These are phyloP conservation scores for Sistotremastrum suecicum DNA, from an alignment of 768 basidiomycete species.

Conservation along the genomic window DNA sequence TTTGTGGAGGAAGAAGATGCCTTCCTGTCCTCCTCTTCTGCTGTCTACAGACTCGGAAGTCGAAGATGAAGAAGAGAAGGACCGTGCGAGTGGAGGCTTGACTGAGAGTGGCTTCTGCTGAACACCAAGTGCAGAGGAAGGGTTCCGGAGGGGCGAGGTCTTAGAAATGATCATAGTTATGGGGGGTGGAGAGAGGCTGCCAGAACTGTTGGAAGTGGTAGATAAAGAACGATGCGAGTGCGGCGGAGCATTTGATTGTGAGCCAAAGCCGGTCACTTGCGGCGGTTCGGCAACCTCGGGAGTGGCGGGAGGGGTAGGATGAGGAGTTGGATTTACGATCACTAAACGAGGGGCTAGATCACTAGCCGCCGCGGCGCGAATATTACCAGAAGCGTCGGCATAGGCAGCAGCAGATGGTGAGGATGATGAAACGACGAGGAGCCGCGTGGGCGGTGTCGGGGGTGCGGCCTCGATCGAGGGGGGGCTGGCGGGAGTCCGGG, in stretches of 20 bases:
- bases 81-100: no score
- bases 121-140: conserved; percentile 1
- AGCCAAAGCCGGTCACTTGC: conserved; percentile 3
- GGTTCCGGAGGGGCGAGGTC: conserved; percentile 3
- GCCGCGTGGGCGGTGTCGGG: conserved; percentile 11
- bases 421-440: conserved; percentile 15
- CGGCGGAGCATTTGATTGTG: conserved; percentile 1
- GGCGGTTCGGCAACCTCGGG: conserved; percentile 22
- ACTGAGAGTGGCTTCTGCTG: conserved; percentile 1
- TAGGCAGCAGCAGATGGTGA: conserved; percentile 14
- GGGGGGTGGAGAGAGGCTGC: background rate
- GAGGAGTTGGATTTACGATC: conserved; percentile 64
- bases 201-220: background rate
- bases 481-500: background rate
- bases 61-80: no score
- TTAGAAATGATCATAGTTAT: background rate
- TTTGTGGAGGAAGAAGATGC: no score
- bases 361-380: no score
- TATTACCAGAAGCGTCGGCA: conserved; percentile 15
- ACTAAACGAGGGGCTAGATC: conserved; percentile 34
- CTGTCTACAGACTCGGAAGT: no score
- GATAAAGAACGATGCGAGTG: background rate
- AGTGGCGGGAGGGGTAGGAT: conserved; percentile 60
- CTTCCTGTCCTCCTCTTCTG: no score
- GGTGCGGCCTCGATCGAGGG: conserved; percentile 10